Conservation (phyloP, 768 basidiomycete genomes). For the Boletus sp. region DNA sequence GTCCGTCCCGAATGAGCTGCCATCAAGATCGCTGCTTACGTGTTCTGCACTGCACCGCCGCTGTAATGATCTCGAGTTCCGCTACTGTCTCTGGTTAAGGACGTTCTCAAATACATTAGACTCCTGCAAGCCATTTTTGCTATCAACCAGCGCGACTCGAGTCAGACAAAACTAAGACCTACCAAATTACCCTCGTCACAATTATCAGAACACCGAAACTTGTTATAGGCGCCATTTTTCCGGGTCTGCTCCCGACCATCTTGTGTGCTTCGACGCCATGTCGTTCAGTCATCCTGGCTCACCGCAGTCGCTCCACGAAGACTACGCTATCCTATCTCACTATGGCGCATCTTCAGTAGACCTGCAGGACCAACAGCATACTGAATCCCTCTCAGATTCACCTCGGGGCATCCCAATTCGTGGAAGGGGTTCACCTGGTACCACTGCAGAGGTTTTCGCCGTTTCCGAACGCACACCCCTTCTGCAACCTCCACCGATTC, state of each 20-base stretch:
- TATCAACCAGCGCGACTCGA: no score
- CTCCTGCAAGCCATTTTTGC: no score
- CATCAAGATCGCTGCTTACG: no score
- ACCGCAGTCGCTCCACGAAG: constrained; percentile 52
- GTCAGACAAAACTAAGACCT: no score
- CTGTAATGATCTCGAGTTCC: no score
- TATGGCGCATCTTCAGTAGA: constrained; percentile 36
- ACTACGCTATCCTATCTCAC: constrained; percentile 60
- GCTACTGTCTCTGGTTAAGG: no score
- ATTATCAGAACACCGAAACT: not conserved
- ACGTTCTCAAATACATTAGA: no score
- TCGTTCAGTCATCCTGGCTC: constrained; percentile 16
- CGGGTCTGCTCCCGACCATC: not conserved
- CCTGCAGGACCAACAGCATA: not conserved
- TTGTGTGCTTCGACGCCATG: constrained; percentile 1
- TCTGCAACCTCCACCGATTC: constrained; percentile 43
- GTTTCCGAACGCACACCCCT: constrained; percentile 56
- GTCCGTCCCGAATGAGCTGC: no score
- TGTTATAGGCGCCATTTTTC: not conserved
- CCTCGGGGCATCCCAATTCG: constrained; percentile 18
- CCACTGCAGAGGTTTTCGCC: not conserved
- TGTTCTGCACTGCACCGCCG: no score
- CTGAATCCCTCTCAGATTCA: constrained; percentile 12
- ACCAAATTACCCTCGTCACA: no score
- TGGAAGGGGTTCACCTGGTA: not conserved